phyloP scores from a whole-genome alignment of 352 stramenopile species.

The Phytophthora idaei region DNA sequence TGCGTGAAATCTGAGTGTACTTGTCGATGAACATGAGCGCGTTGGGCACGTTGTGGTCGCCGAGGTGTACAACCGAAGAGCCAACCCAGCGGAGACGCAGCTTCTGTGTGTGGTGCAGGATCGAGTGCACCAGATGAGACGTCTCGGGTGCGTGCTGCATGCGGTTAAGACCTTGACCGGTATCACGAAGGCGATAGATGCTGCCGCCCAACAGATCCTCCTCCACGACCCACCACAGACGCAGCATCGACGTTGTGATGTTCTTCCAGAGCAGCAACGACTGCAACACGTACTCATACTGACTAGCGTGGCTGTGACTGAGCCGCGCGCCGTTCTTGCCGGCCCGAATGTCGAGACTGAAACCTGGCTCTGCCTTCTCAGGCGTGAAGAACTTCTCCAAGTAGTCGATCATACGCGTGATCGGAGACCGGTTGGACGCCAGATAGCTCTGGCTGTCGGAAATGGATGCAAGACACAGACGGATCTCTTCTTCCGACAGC shows the following conservation, averaged over 20 bases:
- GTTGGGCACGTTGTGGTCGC: conserved; percentile 96
- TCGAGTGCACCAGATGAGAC: conserved; percentile 55
- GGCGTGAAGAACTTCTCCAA: conserved; percentile 64
- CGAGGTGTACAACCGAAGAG: conserved; percentile 92
- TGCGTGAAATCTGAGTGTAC: conserved; percentile 90
- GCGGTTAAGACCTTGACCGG: conserved; percentile 69
- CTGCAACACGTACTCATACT: conserved; percentile 75
- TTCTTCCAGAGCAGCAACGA: conserved; percentile 69
- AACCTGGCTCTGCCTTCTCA: conserved; percentile 44
- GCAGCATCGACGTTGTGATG: conserved; percentile 65
- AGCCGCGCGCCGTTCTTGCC: conserved; percentile 66
- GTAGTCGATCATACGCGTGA: conserved; percentile 68
- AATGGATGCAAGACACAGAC: conserved; percentile 52
- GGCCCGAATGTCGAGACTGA: conserved; percentile 63
- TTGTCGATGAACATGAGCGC: conserved; percentile 97
- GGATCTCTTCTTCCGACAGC: conserved; percentile 60
- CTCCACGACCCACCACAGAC: conserved; percentile 69
- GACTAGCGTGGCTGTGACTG: conserved; percentile 59
- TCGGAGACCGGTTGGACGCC: conserved; percentile 59
- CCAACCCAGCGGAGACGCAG: conserved; percentile 75
- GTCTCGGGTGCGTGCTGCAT: conserved; percentile 70
- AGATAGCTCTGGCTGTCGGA: conserved; percentile 69
- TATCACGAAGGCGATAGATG: conserved; percentile 67
- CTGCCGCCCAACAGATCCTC: conserved; percentile 59
- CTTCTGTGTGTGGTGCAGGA: conserved; percentile 57